Base-by-base conservation (phyloP, 495 filamentous ascomycete genomes). In the Beverwykella pulmonaria region DNA sequence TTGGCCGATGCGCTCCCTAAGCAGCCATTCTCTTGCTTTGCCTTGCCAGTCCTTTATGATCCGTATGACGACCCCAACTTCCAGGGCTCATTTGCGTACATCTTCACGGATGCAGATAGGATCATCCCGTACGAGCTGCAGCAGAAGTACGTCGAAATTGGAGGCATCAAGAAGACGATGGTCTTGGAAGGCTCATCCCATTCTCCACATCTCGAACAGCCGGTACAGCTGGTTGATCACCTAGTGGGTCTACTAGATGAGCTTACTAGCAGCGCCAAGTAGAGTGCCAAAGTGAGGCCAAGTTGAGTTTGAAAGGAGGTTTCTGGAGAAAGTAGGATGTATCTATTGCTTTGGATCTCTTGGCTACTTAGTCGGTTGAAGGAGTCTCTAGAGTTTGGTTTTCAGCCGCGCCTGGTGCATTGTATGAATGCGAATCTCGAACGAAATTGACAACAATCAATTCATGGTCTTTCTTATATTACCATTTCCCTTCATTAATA, bases 21-120 rank as follows among this genome's bases (percentile, higher is more conserved):
- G 15, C 29, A 41, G 55, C 55, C 55, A 23, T 41, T 30, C 25
- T 19, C 34, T 17, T 58, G 55, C 19, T 58, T 58, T 23, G 5
- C 34, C 17, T 20, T 23, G 14, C 19, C 19, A 23, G 29, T 58
- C 17, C 30, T 34, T 6, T 58, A 46, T 22, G 55, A 58, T 44
- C 55, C 55, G 4, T 58, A 41, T 46, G 55, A 44, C 10, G 55
- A 58, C 36, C 30, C 29, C n/a, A 23, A 22, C 10, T 58, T 41
- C 30, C 29, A 58, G 15, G 55, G 17, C 17, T 8, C 30, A 9
- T 58, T 58, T 44, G 55, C 12, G 20, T 58, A 58, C 55, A 44
- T 58, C 7, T 58, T 41, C 55, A 41, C 30, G 20, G 55, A 44
- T 19, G 55, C 30, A 46, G 55, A 58, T 25, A 39, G 55, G 22